Percentiles rank a stretch among this genome's conserved stretches.
phyloP scores from a whole-genome alignment of 352 stramenopile genomes.

The Saprolegnia parasitica region DNA sequence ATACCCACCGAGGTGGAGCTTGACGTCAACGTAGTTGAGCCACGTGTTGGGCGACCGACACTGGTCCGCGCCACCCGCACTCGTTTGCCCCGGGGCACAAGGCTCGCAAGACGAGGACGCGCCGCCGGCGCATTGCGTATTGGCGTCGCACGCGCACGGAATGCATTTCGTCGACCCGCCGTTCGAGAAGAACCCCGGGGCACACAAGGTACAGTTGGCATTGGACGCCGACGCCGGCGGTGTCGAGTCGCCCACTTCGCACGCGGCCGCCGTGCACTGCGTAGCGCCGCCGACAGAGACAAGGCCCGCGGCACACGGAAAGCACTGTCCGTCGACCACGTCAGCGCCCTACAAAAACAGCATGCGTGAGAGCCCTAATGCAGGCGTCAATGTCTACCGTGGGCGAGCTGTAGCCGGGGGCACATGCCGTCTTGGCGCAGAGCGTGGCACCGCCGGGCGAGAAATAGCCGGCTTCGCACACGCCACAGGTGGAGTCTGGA shows the following conservation, averaged over 20 bases:
- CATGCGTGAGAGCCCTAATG: not conserved
- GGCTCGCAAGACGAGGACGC: not conserved
- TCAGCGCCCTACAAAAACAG: constrained; percentile 15
- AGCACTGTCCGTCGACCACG: constrained; percentile 21
- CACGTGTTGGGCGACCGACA: not conserved
- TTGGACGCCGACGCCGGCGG: constrained; percentile 3
- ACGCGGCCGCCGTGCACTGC: not conserved
- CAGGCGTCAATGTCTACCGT: not conserved
- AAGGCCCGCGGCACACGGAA: not conserved
- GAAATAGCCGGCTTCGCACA: constrained; percentile 11
- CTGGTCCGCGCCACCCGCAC: not conserved
- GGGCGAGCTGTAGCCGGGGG: constrained; percentile 6
- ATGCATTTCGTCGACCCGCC: constrained; percentile 24
- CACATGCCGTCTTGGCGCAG: not conserved
- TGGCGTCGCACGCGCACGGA: not conserved
- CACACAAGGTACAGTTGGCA: not conserved
- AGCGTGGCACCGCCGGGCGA: not conserved
- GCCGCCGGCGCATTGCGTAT: not conserved
- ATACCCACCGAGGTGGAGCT: constrained; percentile 7
- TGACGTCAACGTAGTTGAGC: constrained; percentile 6
- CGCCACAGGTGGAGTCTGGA: not conserved
- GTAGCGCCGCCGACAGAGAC: not conserved
- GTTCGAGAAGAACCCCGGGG: constrained; percentile 11
- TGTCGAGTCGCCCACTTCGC: not conserved
- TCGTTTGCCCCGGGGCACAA: not conserved